Base-by-base conservation (phyloP, 2,329 filamentous ascomycete genomes). In the Samsoniella hepiali region DNA sequence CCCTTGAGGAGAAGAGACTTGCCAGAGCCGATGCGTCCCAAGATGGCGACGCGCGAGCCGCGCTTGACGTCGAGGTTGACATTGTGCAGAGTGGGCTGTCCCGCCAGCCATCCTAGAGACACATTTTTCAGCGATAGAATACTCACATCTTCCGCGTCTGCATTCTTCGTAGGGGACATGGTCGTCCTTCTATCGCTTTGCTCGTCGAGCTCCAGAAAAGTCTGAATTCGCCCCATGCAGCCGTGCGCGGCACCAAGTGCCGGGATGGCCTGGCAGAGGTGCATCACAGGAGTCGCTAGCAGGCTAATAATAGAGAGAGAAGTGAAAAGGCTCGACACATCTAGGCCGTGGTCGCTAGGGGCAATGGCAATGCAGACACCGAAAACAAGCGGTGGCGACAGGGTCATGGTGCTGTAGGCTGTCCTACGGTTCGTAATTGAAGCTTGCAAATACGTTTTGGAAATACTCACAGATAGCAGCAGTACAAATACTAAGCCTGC, bases 1-100 rank as follows among this genome's bases (percentile, higher is more conserved):
- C 44, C 56, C 11, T 58, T 58, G 27, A 58, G 56, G 6, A 58
- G 34, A 9, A 58, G 56, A 4, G 56, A 27, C n/a, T 58, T 58
- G 13, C 56, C 56, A 6, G 56, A 34, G 32, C 56, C 44, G 13
- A 49, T 38, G 44, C 56, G 32, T 17, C 56, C 44, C 7, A 58
- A 31, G 32, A 58, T 58, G 27, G 56, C 42, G 15, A 58, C 56
- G n/a, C 56, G 44, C 32, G 56, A 58, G 6, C 44, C 56, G 10
- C 44, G 56, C 56, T 40, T 49, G 44, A 58, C 44, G 9, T 58
- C 56, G 56, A 58, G 32, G 17, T 34, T 58, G 56, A 58, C 49
- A 44, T 31, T 17, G 7, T 58, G 42, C 1, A 58, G 44, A 31
- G 38, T 50, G 42, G 42, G 44, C 44, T 58, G 49, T 11, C 31